These are phyloP conservation scores for Plantago rigida DNA, from an alignment of 305 asterid species.

Conservation along the genomic window DNA sequence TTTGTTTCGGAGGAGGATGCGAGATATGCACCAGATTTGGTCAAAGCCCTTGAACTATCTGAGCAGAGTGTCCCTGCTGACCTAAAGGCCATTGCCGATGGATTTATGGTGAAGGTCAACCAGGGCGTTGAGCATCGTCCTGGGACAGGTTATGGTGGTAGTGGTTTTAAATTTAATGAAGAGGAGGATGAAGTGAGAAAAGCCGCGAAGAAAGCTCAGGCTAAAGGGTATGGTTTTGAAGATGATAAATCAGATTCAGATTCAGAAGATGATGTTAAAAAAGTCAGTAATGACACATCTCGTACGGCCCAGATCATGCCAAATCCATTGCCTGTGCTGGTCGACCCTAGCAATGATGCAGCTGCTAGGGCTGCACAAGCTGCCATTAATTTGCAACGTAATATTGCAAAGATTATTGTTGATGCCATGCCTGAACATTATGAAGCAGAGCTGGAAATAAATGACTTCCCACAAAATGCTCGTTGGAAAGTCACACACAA, in stretches of 20 bases:
- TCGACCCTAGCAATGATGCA: slow-evolving; percentile 43
- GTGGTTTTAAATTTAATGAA: slow-evolving; percentile 87
- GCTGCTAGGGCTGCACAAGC: slow-evolving; percentile 84
- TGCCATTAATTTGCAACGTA: slow-evolving; percentile 75
- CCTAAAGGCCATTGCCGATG: slow-evolving; percentile 72
- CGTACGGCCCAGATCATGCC: slow-evolving; percentile 25
- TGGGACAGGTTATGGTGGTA: slow-evolving; percentile 94
- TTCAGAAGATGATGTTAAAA: slow-evolving; percentile 72
- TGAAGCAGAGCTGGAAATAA: slow-evolving; percentile 86
- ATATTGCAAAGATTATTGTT: slow-evolving; percentile 79
- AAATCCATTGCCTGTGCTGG: slow-evolving; percentile 35
- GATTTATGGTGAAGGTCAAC: slow-evolving; percentile 76
- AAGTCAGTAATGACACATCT: slow-evolving; percentile 72
- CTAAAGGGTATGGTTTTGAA: slow-evolving; percentile 78
- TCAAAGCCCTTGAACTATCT: slow-evolving; percentile 76
- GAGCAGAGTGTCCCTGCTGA: slow-evolving; percentile 89
- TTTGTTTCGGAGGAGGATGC: slow-evolving; percentile 81
- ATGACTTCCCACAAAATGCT: slow-evolving; percentile 93
- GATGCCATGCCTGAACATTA: slow-evolving; percentile 82
- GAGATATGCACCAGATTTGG: slow-evolving; percentile 82
- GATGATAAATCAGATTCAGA: slow-evolving; percentile 96
- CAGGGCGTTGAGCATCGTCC: slow-evolving; percentile 91
- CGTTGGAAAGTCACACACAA: slow-evolving; percentile 98
- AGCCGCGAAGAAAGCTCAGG: slow-evolving; percentile 97
- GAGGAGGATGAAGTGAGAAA: slow-evolving; percentile 90